Conservation (phyloP, 2,329 filamentous ascomycete genomes). For the Botrytis tulipae region DNA sequence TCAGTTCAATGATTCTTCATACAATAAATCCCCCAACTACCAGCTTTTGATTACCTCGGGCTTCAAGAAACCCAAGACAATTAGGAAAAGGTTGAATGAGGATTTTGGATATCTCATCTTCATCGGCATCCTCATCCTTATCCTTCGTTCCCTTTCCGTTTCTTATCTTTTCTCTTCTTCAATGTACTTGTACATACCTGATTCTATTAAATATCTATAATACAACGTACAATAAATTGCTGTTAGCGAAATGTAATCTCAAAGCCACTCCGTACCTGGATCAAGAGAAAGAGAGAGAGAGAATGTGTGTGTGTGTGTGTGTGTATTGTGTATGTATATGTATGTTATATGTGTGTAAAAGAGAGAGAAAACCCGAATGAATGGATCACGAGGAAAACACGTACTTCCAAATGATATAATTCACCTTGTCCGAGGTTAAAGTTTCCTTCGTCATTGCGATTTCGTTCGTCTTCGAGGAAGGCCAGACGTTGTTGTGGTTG, state of each 20-base stretch:
- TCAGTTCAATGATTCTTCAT: conserved; percentile 21
- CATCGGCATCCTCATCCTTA: neutral
- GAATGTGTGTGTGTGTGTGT: no score
- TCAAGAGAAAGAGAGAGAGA: neutral
- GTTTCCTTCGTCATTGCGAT: conserved; percentile 38
- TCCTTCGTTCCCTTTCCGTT: no score
- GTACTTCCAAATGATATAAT: conserved; percentile 70
- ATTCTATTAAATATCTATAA: conserved; percentile 40
- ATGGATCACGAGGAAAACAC: conserved; percentile 41
- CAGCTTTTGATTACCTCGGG: neutral
- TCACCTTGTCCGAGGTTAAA: conserved; percentile 65
- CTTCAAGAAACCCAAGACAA: neutral
- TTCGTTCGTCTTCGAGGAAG: conserved; percentile 2
- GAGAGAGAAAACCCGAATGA: conserved; percentile 19
- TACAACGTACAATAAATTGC: conserved; percentile 24
- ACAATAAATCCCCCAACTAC: neutral
- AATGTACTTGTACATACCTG: conserved; percentile 34
- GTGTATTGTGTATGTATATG: neutral
- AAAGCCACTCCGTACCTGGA: conserved; percentile 28
- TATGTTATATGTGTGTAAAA: neutral
- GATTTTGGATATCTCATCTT: neutral
- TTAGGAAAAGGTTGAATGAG: neutral
- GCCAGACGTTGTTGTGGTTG: neutral
- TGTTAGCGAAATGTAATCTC: conserved; percentile 34
- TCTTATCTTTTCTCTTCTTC: neutral